These are phyloP conservation scores for Barnettozyma botsteinii DNA, from an alignment of 805 yeast species.

Conservation along the genomic window DNA sequence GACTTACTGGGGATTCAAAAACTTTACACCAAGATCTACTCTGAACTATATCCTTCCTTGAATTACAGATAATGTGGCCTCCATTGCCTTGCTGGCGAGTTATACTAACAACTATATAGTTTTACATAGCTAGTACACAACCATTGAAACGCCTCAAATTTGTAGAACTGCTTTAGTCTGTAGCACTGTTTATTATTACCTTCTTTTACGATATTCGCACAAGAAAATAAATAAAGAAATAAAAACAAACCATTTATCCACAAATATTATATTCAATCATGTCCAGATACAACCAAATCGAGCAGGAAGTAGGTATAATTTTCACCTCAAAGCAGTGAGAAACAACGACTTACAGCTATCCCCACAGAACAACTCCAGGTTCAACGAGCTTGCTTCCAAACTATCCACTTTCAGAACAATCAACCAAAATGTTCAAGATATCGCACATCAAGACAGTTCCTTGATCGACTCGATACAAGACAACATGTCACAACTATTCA, in stretches of 20 bases:
- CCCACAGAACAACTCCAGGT: slow-evolving; percentile 56
- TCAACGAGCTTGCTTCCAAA: slow-evolving; percentile 60
- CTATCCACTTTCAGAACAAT: slow-evolving; percentile 57
- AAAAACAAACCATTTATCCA: not conserved
- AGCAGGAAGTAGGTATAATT: slow-evolving; percentile 17
- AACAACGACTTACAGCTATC: slow-evolving; percentile 11
- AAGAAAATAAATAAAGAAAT: not conserved
- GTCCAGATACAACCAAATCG: slow-evolving; percentile 28
- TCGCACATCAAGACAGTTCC: slow-evolving; percentile 50
- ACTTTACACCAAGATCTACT: slow-evolving; percentile 40
- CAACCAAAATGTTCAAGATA: slow-evolving; percentile 61
- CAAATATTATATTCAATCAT: slow-evolving; percentile 6
- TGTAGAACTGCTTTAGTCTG: too few relatives aligned
- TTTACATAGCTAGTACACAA: too few relatives aligned
- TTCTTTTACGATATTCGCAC: too few relatives aligned
- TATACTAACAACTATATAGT: not conserved
- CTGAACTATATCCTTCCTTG: slow-evolving; percentile 24
- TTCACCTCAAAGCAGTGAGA: too few relatives aligned
- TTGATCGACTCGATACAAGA: slow-evolving; percentile 39
- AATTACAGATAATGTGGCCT: too few relatives aligned
- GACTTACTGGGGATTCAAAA: slow-evolving; percentile 31
- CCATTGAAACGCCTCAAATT: not conserved
- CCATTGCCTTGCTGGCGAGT: too few relatives aligned
- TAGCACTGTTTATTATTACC: too few relatives aligned
- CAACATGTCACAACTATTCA: slow-evolving; percentile 44